phyloP scores from a whole-genome alignment of 2,329 filamentous ascomycete species.

The Verticillium nubilum region DNA sequence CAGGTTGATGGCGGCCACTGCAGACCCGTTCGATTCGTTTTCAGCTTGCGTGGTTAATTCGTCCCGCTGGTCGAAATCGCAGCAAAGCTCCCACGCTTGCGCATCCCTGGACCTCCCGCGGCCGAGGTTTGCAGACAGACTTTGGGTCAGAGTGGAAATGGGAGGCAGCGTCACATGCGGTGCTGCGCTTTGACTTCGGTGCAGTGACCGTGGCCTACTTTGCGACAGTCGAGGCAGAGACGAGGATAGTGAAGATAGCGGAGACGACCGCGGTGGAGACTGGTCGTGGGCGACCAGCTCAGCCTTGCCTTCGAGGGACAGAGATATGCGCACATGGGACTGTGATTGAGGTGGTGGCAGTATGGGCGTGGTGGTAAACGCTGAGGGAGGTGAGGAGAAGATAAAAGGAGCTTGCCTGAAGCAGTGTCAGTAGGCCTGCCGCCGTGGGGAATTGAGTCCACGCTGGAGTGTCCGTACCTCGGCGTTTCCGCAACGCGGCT shows the following conservation, averaged over 20 bases:
- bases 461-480: conserved; percentile 33
- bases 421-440: conserved; percentile 7
- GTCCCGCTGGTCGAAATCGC: conserved; percentile 72
- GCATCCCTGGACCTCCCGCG: conserved; percentile 81
- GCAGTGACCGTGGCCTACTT: conserved; percentile 48
- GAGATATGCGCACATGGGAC: conserved; percentile 67
- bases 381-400: conserved; percentile 23
- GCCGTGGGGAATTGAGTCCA: conserved; percentile 4
- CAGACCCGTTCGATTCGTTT: conserved; percentile 73
- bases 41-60: conserved; percentile 77
- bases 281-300: conserved; percentile 68
- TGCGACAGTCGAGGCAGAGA: conserved; percentile 40
- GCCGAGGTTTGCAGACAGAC: conserved; percentile 48
- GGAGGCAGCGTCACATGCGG: conserved; percentile 52
- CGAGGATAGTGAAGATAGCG: conserved; percentile 40
- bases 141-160: conserved; percentile 45
- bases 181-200: conserved; percentile 67
- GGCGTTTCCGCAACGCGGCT: conserved; percentile 36
- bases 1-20: conserved; percentile 74
- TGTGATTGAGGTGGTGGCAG: conserved; percentile 32
- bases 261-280: conserved; percentile 59
- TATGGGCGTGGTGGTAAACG: conserved; percentile 26
- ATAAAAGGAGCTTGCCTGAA: conserved; percentile 37
- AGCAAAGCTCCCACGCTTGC: conserved; percentile 86
- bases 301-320: conserved; percentile 87